Evolutionary conservation across 768 basidiomycete species (phyloP).

Genomic region (Collybiopsis luxurians): DNA sequence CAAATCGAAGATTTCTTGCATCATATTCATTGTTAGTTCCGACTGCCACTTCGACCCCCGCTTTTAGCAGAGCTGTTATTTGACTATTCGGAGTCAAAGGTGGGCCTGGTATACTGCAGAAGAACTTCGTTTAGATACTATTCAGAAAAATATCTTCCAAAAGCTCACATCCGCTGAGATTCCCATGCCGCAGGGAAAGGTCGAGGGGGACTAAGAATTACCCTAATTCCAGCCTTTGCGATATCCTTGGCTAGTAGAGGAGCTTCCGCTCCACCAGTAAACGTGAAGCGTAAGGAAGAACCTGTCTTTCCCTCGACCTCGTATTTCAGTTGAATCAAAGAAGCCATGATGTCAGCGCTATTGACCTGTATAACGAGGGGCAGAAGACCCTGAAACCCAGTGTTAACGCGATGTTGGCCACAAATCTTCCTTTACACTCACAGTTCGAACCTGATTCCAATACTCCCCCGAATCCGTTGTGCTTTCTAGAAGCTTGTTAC

Average conservation of each 20-base stretch:
- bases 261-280: constrained; percentile 59
- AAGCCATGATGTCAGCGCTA: constrained; percentile 75
- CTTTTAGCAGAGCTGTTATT: constrained; percentile 56
- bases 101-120: constrained; percentile 59
- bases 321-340: constrained; percentile 57
- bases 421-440: constrained; percentile 10
- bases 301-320: constrained; percentile 37
- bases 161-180: neutral
- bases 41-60: constrained; percentile 28
- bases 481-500: constrained; percentile 29
- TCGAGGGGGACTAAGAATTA: constrained; percentile 63
- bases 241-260: constrained; percentile 65
- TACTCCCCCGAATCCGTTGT: constrained; percentile 18
- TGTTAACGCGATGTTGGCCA: constrained; percentile 2
- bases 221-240: constrained; percentile 58
- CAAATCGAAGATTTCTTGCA: constrained; percentile 69
- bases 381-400: constrained; percentile 41
- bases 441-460: constrained; percentile 20
- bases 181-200: constrained; percentile 71
- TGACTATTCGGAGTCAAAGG: constrained; percentile 57
- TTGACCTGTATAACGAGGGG: constrained; percentile 67
- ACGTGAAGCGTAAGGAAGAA: constrained; percentile 36
- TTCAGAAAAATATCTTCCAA: neutral
- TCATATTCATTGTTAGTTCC: constrained; percentile 24
- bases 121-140: neutral